Evolutionary conservation across 306 rosid genomes (phyloP).

Genomic region (Vigna nakashimae): DNA sequence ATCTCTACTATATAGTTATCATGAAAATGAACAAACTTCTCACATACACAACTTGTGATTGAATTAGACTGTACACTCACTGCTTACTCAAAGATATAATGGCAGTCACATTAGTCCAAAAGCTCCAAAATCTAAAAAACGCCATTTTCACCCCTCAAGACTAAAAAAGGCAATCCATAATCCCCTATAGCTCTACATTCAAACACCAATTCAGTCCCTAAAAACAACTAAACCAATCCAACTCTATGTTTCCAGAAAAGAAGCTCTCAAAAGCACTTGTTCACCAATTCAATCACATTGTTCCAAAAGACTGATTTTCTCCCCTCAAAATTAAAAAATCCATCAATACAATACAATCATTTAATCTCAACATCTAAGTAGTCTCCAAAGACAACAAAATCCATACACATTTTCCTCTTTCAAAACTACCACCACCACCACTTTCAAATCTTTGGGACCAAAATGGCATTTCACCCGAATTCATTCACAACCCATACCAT

Average conservation of each 20-base stretch:
- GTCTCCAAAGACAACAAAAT: background rate
- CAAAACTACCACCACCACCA: background rate
- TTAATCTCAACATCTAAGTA: background rate
- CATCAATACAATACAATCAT: background rate
- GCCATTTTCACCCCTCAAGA: background rate
- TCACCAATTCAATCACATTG: background rate
- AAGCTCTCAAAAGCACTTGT: background rate
- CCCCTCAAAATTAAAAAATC: background rate
- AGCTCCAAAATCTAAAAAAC: background rate
- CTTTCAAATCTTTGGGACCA: background rate
- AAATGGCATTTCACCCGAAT: background rate
- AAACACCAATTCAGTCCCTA: background rate
- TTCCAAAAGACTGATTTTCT: background rate
- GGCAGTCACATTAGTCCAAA: background rate
- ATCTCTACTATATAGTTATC: background rate
- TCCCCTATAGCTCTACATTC: background rate
- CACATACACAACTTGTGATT: background rate
- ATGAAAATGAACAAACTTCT: background rate
- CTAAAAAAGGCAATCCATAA: background rate
- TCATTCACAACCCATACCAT: constrained; percentile 56
- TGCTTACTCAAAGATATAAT: background rate
- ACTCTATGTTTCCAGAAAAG: background rate
- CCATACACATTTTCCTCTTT: background rate
- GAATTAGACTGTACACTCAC: background rate
- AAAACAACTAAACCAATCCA: background rate